A percentile compares a stretch with the other conserved stretches of the same genome.
phyloP scores from a whole-genome alignment of 352 stramenopile genomes.

The Pythium rhizo-oryzae region DNA sequence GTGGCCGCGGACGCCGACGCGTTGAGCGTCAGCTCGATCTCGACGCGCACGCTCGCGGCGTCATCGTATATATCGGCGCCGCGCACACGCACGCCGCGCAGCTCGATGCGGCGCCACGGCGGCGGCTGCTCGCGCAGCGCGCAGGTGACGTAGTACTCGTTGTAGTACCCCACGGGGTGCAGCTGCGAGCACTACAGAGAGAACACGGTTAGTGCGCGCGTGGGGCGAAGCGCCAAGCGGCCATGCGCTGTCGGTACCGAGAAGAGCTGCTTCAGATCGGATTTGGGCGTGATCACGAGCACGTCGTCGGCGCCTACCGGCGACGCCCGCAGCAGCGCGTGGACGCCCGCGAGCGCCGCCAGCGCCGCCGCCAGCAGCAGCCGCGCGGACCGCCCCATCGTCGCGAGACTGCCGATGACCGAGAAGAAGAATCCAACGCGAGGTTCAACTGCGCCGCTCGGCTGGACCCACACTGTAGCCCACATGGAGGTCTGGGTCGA shows the following conservation, averaged over 20 bases:
- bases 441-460: too few species aligned
- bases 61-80: slow-evolving; percentile 28
- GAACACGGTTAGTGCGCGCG: background rate
- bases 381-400: too few species aligned
- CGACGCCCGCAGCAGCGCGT: background rate
- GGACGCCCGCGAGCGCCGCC: background rate
- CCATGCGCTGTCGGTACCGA: background rate
- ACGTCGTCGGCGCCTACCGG: slow-evolving; percentile 16
- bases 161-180: slow-evolving; percentile 76
- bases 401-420: too few species aligned
- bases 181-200: slow-evolving; percentile 53
- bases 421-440: too few species aligned
- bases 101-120: slow-evolving; percentile 29
- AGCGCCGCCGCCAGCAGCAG: too few species aligned
- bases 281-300: slow-evolving; percentile 54
- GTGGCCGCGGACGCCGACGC: slow-evolving; percentile 22
- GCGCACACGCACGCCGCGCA: slow-evolving; percentile 52
- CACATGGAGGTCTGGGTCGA: too few species aligned
- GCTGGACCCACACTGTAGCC: too few species aligned
- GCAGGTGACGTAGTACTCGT: slow-evolving; percentile 85
- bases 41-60: slow-evolving; percentile 19
- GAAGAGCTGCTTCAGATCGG: slow-evolving; percentile 26
- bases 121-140: slow-evolving; percentile 38
- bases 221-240: too few species aligned
- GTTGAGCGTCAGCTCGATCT: slow-evolving; percentile 24